These are phyloP conservation scores for Picea glauca DNA, from an alignment of 75 land plant species.

Conservation along the genomic window DNA sequence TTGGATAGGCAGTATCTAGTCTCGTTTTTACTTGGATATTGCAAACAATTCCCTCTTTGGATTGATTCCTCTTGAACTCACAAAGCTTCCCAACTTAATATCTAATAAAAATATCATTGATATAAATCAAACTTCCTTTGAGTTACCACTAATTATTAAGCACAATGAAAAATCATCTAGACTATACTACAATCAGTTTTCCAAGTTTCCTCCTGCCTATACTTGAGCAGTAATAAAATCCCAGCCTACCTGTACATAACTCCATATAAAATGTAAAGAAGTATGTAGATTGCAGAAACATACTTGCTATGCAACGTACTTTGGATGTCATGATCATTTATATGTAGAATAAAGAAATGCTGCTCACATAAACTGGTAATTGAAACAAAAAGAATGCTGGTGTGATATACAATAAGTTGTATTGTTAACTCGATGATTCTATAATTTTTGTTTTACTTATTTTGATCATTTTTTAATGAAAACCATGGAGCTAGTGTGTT, in stretches of 20 bases:
- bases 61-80: conserved; percentile 44
- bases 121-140: background rate
- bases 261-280: background rate
- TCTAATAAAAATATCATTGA: conserved; percentile 8
- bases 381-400: no score
- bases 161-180: conserved; percentile 1
- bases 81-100: conserved; percentile 24
- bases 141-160: conserved; percentile 2
- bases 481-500: no score
- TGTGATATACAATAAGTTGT: no score
- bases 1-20: conserved; percentile 42
- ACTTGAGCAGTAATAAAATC: conserved; percentile 24
- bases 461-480: no score
- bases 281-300: conserved; percentile 2
- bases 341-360: no score
- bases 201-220: conserved; percentile 22
- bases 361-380: no score
- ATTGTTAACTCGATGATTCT: no score
- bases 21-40: conserved; percentile 63
- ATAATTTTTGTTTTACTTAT: no score
- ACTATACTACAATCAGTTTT: conserved; percentile 18
- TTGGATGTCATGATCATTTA: no score
- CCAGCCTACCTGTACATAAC: no score
- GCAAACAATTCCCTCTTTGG: conserved; percentile 68
- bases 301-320: no score